These are phyloP conservation scores for Cantharellus cinnabarinus DNA, from an alignment of 768 basidiomycete species.

Conservation along the genomic window DNA sequence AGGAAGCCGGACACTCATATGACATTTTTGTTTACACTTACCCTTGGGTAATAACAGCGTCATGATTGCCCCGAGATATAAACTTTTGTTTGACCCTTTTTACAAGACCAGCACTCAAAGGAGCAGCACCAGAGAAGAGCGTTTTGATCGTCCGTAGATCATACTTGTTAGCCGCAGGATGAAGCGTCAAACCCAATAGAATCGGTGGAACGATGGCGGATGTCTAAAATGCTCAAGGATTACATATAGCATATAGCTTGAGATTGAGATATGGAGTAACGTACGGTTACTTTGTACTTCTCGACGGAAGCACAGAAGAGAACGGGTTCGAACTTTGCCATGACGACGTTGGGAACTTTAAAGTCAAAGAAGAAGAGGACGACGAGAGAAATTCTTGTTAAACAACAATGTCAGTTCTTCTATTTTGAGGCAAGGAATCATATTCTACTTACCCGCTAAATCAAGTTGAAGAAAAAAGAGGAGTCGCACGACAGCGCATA, in stretches of 20 bases:
- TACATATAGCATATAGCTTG: not conserved
- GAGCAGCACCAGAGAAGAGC: constrained; percentile 62
- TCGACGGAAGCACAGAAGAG: constrained; percentile 45
- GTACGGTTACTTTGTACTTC: constrained; percentile 36
- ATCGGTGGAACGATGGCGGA: constrained; percentile 62
- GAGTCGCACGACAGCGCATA: not conserved
- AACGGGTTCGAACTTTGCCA: constrained; percentile 45
- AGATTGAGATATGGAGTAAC: not conserved
- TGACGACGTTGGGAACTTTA: constrained; percentile 15
- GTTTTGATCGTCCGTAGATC: constrained; percentile 38
- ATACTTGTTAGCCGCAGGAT: constrained; percentile 34
- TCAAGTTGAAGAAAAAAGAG: not conserved
- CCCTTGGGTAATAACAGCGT: not conserved
- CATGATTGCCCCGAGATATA: not conserved
- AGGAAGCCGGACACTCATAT: not conserved
- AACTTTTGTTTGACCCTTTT: not conserved
- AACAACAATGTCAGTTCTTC: not conserved
- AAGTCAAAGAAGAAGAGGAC: not conserved
- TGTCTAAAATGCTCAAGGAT: not conserved
- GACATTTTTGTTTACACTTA: not conserved
- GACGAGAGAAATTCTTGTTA: not conserved
- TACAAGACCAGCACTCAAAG: constrained; percentile 19
- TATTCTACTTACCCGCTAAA: not conserved
- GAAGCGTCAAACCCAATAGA: constrained; percentile 51
- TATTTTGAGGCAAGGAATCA: not conserved